Base-by-base conservation (phyloP, 129 eudicot species). In the Lonicera japonica region DNA sequence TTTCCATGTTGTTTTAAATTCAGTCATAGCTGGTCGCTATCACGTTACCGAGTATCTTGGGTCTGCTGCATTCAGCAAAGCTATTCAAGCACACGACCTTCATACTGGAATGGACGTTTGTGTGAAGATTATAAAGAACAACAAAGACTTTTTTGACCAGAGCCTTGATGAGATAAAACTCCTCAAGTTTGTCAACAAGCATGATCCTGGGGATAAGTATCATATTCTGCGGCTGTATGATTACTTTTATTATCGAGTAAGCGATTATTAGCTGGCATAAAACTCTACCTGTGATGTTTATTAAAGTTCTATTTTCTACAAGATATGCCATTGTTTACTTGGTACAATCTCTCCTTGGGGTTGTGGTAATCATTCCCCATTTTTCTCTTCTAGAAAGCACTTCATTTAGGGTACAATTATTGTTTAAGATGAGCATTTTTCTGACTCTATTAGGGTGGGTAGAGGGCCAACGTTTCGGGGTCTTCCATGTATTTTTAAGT, bases 21-120 rank as follows among this genome's bases (percentile, higher is more conserved):
- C 96, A 21, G 95, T 94, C 65, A 70, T 94, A 39, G 99, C 95
- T 60, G 99, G 99, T 22, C 88, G 99, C 15, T 94, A 94, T 81
- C 96, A 94, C 77, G 99, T 94, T 47, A 94, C 99, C 4, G 99
- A 94, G 72, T 94, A 88, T 83, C 99, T 94, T 57, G 99, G 96
- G 54, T 94, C 99, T 12, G 99, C 99, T 74, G 99, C 99, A 68
- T 94, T 94, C 51, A 94, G 99, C 72, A 88, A 94, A 83, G 99
- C 99, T 70, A 83, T 94, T 75, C 96, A 94, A 79, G 99, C 99
- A 36, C 99, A 83, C 75, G 99, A 94, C 63, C 85, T 94, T 62
- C 96, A 94, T 63, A 88, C 95, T 20, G 99, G 99, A 75, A 83
- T 94, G 99, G 99, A 94, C 71, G 99, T 94, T 11, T 94, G 99